phyloP scores from a whole-genome alignment of 208 protist species.

The Porcisia deanei region DNA sequence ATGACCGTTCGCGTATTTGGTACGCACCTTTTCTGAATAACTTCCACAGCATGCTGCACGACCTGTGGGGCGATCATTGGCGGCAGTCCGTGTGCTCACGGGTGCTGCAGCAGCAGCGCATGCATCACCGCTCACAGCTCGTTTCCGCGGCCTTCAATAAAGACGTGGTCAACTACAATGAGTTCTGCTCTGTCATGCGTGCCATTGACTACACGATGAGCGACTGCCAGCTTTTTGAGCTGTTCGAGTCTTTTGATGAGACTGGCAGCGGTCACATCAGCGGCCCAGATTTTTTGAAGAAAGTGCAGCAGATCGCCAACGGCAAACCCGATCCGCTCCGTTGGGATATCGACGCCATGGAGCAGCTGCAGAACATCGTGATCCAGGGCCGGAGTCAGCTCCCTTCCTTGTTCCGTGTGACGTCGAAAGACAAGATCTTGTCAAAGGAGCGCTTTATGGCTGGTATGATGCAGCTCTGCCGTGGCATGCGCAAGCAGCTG shows the following conservation, averaged over 20 bases:
- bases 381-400: conserved; percentile 83
- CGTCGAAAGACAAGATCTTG: conserved; percentile 50
- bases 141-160: conserved; percentile 77
- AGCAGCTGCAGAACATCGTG: conserved; percentile 87
- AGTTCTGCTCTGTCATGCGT: conserved; percentile 87
- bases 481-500: conserved; percentile 81
- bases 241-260: conserved; percentile 79
- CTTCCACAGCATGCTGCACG: conserved; percentile 78
- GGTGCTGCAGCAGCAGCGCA: conserved; percentile 77
- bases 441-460: conserved; percentile 66
- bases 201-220: conserved; percentile 86
- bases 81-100: conserved; percentile 56
- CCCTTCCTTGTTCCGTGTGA: conserved; percentile 67
- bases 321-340: conserved; percentile 61
- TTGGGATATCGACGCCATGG: conserved; percentile 84
- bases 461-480: conserved; percentile 69
- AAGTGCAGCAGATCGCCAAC: conserved; percentile 46
- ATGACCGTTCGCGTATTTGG: conserved; percentile 68
- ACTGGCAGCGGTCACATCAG: conserved; percentile 58
- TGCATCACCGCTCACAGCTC: conserved; percentile 78
- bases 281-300: conserved; percentile 73
- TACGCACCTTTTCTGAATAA: conserved; percentile 75
- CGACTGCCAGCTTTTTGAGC: conserved; percentile 81
- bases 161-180: conserved; percentile 77
- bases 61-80: conserved; percentile 75